Conservation (phyloP, 2,329 filamentous ascomycete species). For the Xylariaceae sp. region DNA sequence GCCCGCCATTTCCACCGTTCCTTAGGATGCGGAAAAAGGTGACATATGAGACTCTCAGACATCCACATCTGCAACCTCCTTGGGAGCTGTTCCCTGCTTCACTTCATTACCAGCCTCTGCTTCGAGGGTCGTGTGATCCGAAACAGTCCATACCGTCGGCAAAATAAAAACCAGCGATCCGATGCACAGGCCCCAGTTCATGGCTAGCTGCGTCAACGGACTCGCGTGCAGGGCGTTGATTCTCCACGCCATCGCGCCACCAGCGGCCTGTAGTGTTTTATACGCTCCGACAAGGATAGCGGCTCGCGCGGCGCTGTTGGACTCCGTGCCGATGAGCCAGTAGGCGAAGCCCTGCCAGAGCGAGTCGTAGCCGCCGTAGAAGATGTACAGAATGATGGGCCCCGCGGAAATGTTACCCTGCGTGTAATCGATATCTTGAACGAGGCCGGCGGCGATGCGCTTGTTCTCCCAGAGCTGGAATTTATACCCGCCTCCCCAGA, state of each 20-base stretch:
- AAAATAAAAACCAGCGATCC: conserved; percentile 12
- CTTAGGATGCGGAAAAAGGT: no score
- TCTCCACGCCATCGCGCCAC: conserved; percentile 17
- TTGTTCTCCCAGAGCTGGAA: conserved; percentile 17
- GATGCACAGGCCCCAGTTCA: conserved; percentile 17
- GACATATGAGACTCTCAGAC: not conserved
- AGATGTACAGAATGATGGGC: conserved; percentile 15
- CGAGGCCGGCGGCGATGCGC: conserved; percentile 10
- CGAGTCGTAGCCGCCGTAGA: conserved; percentile 15
- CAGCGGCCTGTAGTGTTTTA: conserved; percentile 14
- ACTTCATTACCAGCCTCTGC: conserved; percentile 3
- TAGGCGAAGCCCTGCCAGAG: conserved; percentile 17
- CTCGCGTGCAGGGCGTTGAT: conserved; percentile 15
- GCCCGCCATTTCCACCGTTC: no score
- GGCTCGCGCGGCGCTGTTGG: conserved; percentile 10
- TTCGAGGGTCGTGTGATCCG: conserved; percentile 9
- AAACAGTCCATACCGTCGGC: conserved; percentile 14
- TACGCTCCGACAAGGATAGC: conserved; percentile 17
- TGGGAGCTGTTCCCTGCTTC: not conserved
- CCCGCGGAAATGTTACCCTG: conserved; percentile 5
- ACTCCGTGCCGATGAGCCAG: conserved; percentile 18
- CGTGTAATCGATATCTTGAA: conserved; percentile 15
- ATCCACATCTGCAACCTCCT: conserved; percentile 1
- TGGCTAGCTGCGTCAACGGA: conserved; percentile 9
- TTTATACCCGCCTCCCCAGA: conserved; percentile 16